Evolutionary conservation across 2,329 filamentous ascomycete genomes (phyloP).

Genomic region (Ophiostoma quercus): DNA sequence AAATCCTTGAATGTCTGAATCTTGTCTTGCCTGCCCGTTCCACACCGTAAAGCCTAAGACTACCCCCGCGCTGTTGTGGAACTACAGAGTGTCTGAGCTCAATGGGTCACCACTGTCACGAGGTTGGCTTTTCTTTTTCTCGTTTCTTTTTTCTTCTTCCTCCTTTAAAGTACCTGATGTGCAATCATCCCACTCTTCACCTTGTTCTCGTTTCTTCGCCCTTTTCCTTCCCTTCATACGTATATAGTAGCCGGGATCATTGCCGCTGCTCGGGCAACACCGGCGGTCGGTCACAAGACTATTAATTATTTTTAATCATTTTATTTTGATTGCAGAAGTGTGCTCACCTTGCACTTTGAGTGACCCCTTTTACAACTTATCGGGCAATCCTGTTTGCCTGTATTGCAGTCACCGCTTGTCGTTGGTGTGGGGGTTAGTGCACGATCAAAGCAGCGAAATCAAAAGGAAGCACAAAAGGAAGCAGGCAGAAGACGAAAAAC

Average conservation of each 20-base stretch:
- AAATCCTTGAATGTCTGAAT: neutral
- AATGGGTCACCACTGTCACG: neutral
- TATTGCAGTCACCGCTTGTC: constrained; percentile 8
- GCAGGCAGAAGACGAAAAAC: too few species aligned
- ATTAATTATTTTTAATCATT: neutral
- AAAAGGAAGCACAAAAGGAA: neutral
- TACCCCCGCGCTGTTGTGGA: neutral
- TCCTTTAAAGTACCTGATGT: too few species aligned
- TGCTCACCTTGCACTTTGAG: neutral
- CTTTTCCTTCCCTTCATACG: neutral
- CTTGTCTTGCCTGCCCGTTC: neutral
- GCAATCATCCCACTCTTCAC: neutral
- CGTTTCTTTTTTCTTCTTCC: too few species aligned
- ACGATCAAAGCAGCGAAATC: neutral
- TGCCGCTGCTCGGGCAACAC: constrained; percentile 5
- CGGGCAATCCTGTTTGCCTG: neutral
- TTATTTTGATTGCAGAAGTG: too few species aligned
- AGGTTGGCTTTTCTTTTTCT: too few species aligned
- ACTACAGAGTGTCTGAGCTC: neutral
- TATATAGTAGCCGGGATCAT: neutral
- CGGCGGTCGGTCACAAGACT: neutral
- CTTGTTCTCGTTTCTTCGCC: neutral
- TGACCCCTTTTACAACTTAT: constrained; percentile 9
- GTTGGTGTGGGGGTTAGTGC: constrained; percentile 11
- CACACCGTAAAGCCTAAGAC: neutral